Conservation (phyloP, 2,329 filamentous ascomycete species). For the Rhynchosporium secalis region DNA sequence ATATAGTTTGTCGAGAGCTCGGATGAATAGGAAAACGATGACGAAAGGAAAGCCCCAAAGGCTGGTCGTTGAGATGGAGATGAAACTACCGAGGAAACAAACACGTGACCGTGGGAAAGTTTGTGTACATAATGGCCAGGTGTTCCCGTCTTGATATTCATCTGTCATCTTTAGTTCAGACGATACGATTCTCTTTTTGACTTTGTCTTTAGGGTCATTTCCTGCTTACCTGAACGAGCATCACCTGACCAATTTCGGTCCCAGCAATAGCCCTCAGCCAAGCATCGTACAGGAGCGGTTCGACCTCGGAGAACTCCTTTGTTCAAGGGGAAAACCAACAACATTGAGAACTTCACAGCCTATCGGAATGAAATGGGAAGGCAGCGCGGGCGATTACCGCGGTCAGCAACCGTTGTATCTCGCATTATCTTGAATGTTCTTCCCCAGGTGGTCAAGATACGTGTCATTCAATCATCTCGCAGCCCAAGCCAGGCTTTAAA, state of each 20-base stretch:
- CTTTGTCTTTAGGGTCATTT: not conserved
- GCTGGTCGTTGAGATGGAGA: not conserved
- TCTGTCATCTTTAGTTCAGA: not conserved
- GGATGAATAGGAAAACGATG: not conserved
- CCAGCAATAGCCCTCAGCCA: not conserved
- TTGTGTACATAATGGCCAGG: not conserved
- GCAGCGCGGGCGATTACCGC: slow-evolving; percentile 15
- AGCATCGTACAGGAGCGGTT: not conserved
- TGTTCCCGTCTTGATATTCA: not conserved
- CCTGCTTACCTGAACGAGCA: not conserved
- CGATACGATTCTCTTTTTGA: not conserved
- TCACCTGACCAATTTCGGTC: slow-evolving; percentile 3
- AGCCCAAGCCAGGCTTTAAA: not conserved
- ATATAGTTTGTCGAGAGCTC: not conserved
- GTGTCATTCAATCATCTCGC: slow-evolving; percentile 16
- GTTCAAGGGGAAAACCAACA: not conserved
- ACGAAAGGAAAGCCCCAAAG: not conserved
- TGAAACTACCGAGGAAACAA: not conserved
- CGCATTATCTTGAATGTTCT: not conserved
- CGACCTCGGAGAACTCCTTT: not conserved
- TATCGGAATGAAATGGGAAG: slow-evolving; percentile 12
- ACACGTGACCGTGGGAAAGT: not conserved
- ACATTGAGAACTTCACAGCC: not conserved
- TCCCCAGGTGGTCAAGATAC: slow-evolving; percentile 16
- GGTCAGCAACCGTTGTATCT: slow-evolving; percentile 1